These are phyloP conservation scores for Fonsecaea monophora DNA, from an alignment of 2,329 filamentous ascomycete species.

Conservation along the genomic window DNA sequence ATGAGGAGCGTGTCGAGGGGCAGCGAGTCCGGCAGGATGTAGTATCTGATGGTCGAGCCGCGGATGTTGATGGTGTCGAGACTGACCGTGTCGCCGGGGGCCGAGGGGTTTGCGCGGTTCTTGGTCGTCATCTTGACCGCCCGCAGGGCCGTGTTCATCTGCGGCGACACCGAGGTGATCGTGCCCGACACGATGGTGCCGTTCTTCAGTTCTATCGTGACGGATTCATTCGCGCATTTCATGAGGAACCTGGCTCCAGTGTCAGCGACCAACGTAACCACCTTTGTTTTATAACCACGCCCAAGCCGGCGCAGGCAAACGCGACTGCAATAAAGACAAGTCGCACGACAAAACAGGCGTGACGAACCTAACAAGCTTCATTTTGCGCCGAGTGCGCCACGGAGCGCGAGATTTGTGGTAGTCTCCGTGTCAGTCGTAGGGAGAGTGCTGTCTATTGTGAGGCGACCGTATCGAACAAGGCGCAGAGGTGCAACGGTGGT, in stretches of 20 bases:
- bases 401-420: not conserved
- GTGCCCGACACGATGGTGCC: constrained; percentile 97
- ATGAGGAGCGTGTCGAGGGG: constrained; percentile 94
- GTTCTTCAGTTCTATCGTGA: constrained; percentile 98
- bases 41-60: constrained; percentile 94
- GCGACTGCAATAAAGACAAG: constrained; percentile 19
- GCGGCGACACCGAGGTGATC: constrained; percentile 92
- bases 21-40: constrained; percentile 93
- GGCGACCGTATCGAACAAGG: not conserved
- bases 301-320: not conserved
- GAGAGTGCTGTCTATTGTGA: not conserved
- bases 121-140: constrained; percentile 96
- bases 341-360: not conserved
- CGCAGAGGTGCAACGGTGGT: not conserved
- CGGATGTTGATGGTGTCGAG: constrained; percentile 97
- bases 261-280: constrained; percentile 5
- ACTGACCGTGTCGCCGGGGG: constrained; percentile 70
- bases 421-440: not conserved
- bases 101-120: constrained; percentile 61
- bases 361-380: constrained; percentile 96
- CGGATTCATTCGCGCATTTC: constrained; percentile 99
- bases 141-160: constrained; percentile 97
- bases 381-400: constrained; percentile 56
- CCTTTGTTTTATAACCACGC: too few species aligned
- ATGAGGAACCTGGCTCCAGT: constrained; percentile 80